Evolutionary conservation across 371 early-diverging fungal species (phyloP).

Genomic region (Syncephalastrum contaminatum): DNA sequence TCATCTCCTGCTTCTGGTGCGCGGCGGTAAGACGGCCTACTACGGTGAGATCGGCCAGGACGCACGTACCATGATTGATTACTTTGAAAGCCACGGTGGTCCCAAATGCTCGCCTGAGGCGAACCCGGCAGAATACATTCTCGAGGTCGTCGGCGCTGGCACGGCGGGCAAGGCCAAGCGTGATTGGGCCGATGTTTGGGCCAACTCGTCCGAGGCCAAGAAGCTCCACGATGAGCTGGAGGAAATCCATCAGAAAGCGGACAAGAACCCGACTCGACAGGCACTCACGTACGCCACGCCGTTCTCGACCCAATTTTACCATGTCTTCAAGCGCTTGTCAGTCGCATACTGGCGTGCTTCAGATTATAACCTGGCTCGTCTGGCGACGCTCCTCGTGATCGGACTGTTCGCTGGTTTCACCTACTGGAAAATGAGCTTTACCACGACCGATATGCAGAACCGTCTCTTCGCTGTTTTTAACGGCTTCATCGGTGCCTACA

Average conservation of each 20-base stretch:
- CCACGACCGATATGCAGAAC: conserved; percentile 58
- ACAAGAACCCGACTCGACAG: conserved; percentile 15
- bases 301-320: conserved; percentile 31
- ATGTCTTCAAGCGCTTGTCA: conserved; percentile 52
- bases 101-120: conserved; percentile 45
- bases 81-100: conserved; percentile 60
- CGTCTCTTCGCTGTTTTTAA: conserved; percentile 68
- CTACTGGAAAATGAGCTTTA: conserved; percentile 55
- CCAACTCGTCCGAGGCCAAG: conserved; percentile 29
- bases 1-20: conserved; percentile 58
- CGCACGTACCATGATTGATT: conserved; percentile 50
- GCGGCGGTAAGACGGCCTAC: conserved; percentile 58
- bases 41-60: conserved; percentile 61
- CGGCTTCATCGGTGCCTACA: conserved; percentile 54
- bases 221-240: conserved; percentile 22
- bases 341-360: conserved; percentile 55
- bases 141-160: conserved; percentile 47
- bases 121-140: conserved; percentile 69
- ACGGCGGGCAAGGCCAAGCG: conserved; percentile 32
- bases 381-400: conserved; percentile 34
- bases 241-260: conserved; percentile 16
- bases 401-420: conserved; percentile 53
- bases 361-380: conserved; percentile 58
- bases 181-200: conserved; percentile 61
- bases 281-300: conserved; percentile 30